These are phyloP conservation scores for Capronia epimyces DNA, from an alignment of 2,329 filamentous ascomycete genomes.

Conservation along the genomic window DNA sequence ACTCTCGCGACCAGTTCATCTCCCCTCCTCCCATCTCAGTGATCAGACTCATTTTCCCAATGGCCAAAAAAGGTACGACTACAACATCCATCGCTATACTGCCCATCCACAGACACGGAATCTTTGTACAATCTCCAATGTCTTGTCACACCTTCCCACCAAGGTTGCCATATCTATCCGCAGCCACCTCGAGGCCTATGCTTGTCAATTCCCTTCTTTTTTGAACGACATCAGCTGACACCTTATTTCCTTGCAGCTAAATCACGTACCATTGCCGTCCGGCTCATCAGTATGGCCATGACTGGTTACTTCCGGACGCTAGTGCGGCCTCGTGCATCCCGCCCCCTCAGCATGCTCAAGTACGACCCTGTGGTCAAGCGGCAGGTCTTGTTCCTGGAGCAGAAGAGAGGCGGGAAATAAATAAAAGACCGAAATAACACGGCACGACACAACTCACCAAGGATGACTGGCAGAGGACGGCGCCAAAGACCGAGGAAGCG, in stretches of 20 bases:
- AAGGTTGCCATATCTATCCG: neutral
- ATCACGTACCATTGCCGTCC: slow-evolving; percentile 85
- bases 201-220: neutral
- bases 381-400: slow-evolving; percentile 92
- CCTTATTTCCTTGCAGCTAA: slow-evolving; percentile 55
- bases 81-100: neutral
- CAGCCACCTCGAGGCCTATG: no score
- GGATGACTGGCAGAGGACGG: no score
- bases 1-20: no score
- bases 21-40: neutral
- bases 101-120: neutral
- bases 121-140: no score
- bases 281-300: slow-evolving; percentile 96
- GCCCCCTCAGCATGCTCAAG: slow-evolving; percentile 94
- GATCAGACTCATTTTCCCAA: neutral
- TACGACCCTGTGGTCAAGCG: slow-evolving; percentile 97
- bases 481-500: no score
- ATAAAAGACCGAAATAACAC: neutral
- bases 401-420: slow-evolving; percentile 63
- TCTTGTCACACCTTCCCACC: neutral
- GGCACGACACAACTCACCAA: neutral
- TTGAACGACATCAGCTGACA: neutral
- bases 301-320: slow-evolving; percentile 96
- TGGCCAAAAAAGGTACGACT: neutral
- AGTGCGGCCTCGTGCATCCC: slow-evolving; percentile 69